phyloP scores from a whole-genome alignment of 2,329 filamentous ascomycete genomes.

The Colletotrichum sp. region DNA sequence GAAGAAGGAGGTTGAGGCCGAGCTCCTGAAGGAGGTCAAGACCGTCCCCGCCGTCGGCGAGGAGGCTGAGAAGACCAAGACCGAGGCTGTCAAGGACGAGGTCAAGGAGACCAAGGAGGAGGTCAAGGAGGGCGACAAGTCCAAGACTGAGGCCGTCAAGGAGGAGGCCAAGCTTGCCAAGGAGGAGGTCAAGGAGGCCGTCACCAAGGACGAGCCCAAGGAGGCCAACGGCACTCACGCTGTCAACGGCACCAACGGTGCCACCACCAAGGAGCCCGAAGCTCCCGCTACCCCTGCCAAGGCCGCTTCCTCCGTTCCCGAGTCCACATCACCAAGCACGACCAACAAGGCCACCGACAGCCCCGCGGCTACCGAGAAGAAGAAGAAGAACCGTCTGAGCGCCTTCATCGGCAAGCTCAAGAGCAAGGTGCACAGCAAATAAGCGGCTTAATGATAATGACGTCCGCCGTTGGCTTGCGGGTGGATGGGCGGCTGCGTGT shows the following conservation, averaged over 20 bases:
- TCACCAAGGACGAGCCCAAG: constrained; percentile 15
- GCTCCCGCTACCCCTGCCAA: constrained; percentile 18
- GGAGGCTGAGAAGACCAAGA: constrained; percentile 25
- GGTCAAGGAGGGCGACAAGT: constrained; percentile 18
- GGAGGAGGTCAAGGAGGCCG: constrained; percentile 17
- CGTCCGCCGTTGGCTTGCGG: constrained; percentile 27
- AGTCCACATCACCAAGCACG: constrained; percentile 25
- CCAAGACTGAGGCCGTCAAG: constrained; percentile 21
- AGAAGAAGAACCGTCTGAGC: constrained; percentile 72
- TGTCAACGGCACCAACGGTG: constrained; percentile 15
- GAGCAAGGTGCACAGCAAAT: constrained; percentile 43
- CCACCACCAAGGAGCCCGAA: constrained; percentile 18
- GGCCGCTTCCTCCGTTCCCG: constrained; percentile 16
- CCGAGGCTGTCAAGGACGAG: constrained; percentile 27
- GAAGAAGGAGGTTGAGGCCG: constrained; percentile 76
- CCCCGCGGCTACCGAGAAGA: constrained; percentile 52
- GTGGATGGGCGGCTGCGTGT: constrained; percentile 29
- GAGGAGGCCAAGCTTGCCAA: constrained; percentile 23
- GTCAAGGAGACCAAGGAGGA: constrained; percentile 22
- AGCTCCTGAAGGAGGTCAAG: constrained; percentile 72
- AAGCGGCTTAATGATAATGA: constrained; percentile 5
- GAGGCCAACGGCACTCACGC: constrained; percentile 18
- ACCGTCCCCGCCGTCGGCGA: constrained; percentile 38
- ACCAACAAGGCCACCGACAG: constrained; percentile 31
- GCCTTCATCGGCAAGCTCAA: constrained; percentile 65